Evolutionary conservation across 768 basidiomycete species (phyloP), one percentile per base, ranked within the genome.

Genomic region (Suillus discolor): DNA sequence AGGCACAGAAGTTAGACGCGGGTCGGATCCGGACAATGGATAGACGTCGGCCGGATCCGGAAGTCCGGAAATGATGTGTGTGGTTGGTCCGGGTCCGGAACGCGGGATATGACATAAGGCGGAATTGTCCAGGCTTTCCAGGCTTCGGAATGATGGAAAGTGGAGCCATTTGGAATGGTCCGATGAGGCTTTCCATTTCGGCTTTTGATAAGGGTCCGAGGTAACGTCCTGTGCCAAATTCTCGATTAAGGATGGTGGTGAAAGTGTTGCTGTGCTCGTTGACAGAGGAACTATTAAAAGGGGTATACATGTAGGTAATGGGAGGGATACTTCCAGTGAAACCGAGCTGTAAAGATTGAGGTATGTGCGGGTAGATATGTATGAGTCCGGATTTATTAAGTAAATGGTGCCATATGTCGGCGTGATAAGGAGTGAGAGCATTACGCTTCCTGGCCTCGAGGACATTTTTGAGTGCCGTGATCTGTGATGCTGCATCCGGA

Each of bases 401-500:
- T 45, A n/a, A 0, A 0, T n/a, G 44, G 1, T 1, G 7, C 64
- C 64, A 65, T 0, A 44, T 18, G 0, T 65, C 6, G 0, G 60
- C 15, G 1, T 49, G 34, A 9, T 66, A 66, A 2, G 62, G 62
- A 0, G 65, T 66, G 34, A 63, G 20, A 0, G 62, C 47, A 0
- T 66, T 44, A 63, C 0, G 0, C 36, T 31, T 66, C 45, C 65
- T 62, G 20, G 12, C 47, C 39, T 25, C 13, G 39, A 66, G 65
- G 62, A 16, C 65, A 66, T 1, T 13, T 20, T 20, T 66, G 65
- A 66, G 65, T 53, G 28, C 65, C 62, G 6, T 66, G 65, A 12
- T 49, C 34, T 31, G 62, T 15, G 1, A 62, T 54, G 31, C 79
- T 77, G 61, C 83, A 83, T 2, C 83, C 81, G 0, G 81, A 81